Base-by-base conservation (phyloP, 306 rosid genomes). In the Sechiopsis laciniata region DNA sequence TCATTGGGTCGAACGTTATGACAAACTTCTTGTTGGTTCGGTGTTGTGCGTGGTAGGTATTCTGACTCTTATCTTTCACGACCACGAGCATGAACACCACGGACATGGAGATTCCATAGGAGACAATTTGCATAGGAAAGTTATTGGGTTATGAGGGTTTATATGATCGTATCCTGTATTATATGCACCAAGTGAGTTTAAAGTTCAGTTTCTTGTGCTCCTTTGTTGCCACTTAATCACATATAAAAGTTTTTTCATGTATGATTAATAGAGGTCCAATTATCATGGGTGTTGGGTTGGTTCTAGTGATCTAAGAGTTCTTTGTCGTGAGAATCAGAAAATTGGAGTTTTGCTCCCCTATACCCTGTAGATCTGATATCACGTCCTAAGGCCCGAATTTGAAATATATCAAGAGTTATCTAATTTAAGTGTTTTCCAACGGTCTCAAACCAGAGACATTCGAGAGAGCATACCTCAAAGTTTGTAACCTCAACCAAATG, bases 1-100 rank as follows among this genome's bases (percentile, higher is more conserved):
- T 86, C 97, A 93, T 55, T 93, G 97, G 97, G 97, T 93, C 75
- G 98, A 93, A 88, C 88, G 91, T 6, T 90, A 93, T 32, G 98
- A 93, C 87, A 93, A 88, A 73, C 97, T 86, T 80, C 96, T 93
- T 35, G 98, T 93, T 37, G 98, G 98, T 68, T 87, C 92, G 0
- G 97, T 90, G 70, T 78, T 93, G 57, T 90, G 97, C 73, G 73
- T 90, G 74, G 97, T 93, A 2, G 98, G 98, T 83, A 16, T 93
- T 7, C 79, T 93, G 83, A 93, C 98, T 15, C 86, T 93, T 55
- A 24, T 90, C 73, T 93, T 93, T 52, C 95, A 87, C 56, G 76
- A 88, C 80, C 93, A 88, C 40, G 88, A 85, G 63, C 87, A 84
- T 74, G 85, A 80, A 58, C 87, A 84, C 74, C 85, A 80, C 45